phyloP scores from a whole-genome alignment of 2,329 filamentous ascomycete genomes.

The Colletotrichum limetticola region DNA sequence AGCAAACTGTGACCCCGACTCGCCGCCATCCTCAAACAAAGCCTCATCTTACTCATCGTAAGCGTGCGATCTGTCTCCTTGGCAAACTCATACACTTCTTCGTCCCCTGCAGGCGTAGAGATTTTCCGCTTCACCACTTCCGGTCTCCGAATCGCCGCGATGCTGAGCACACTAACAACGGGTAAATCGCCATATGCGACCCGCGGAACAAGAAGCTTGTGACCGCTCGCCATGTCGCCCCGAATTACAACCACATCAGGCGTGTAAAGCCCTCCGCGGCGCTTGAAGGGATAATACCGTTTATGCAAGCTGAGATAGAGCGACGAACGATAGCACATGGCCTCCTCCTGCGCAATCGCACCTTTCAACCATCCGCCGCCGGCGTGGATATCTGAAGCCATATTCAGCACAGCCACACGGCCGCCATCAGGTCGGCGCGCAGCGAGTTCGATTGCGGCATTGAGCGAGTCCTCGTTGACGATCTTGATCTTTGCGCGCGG shows the following conservation, averaged over 20 bases:
- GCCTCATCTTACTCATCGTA: slow-evolving; percentile 72
- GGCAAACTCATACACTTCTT: slow-evolving; percentile 51
- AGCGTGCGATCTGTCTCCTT: slow-evolving; percentile 56
- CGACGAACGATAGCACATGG: slow-evolving; percentile 72
- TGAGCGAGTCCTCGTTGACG: slow-evolving; percentile 67
- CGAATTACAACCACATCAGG: slow-evolving; percentile 70
- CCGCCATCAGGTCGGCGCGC: slow-evolving; percentile 39
- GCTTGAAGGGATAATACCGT: slow-evolving; percentile 62
- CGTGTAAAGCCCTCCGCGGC: slow-evolving; percentile 66
- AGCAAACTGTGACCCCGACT: slow-evolving; percentile 64
- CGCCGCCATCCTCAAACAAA: slow-evolving; percentile 70
- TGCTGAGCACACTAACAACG: slow-evolving; percentile 68
- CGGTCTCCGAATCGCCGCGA: slow-evolving; percentile 65
- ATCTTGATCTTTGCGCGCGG: slow-evolving; percentile 55
- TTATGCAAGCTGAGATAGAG: slow-evolving; percentile 59
- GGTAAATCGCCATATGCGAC: slow-evolving; percentile 51
- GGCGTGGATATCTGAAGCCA: slow-evolving; percentile 66
- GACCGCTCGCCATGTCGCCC: slow-evolving; percentile 55
- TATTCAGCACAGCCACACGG: slow-evolving; percentile 71
- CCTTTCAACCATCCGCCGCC: slow-evolving; percentile 75
- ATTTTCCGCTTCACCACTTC: slow-evolving; percentile 36
- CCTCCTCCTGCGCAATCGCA: slow-evolving; percentile 75
- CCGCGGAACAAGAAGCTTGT: slow-evolving; percentile 55
- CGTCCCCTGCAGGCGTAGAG: slow-evolving; percentile 36
- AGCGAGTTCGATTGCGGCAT: slow-evolving; percentile 60